Base-by-base conservation (phyloP, 2,329 filamentous ascomycete genomes). In the Pyricularia grisea region DNA sequence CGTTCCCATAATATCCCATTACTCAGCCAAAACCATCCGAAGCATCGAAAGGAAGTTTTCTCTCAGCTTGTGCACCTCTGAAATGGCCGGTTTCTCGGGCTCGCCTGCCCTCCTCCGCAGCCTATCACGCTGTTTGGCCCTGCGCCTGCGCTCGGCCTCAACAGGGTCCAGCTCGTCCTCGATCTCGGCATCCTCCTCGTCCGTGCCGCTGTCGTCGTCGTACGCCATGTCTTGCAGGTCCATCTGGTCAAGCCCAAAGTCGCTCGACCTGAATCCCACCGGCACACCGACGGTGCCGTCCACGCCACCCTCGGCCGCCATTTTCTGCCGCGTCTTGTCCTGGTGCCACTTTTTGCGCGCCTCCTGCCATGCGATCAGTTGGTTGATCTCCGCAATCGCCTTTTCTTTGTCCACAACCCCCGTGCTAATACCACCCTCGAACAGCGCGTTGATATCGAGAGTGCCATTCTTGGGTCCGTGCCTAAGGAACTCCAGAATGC, bases 271-370 rank as follows among this genome's bases (percentile, higher is more conserved):
- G 81, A 98, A 96, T 17, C 78, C 81, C 72, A 84, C 82, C 28
- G 82, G 87, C 10, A 85, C 86, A 69, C 85, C 78, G 30, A 83
- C 83, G 9, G 33, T 28, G 25, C 42, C 42, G 50, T 20, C 42
- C 6, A 58, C 66, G 6, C 83, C 83, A 3, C 88, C 89, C 75
- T 94, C 93, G 2, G 93, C 93, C 0, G 95, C 95, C 95, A 99
- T 98, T 85, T 99, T 99, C 81, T 98, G 95, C 68, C 94, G 84
- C 10, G 95, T 99, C 84, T 99, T 99, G 80, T 97, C 93, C 71
- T 94, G 89, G 77, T 99, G 95, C 95, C 95, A 99, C 81, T 94
- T 94, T 85, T 99, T 98, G 69, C 95, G 85, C 61, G 92, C 92
- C 77, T 94, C 92, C 78, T 99, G 95, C 95, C 95, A 99, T 66